Base-by-base conservation (phyloP, 352 stramenopile species). In the Globisporangium apiculatum region DNA sequence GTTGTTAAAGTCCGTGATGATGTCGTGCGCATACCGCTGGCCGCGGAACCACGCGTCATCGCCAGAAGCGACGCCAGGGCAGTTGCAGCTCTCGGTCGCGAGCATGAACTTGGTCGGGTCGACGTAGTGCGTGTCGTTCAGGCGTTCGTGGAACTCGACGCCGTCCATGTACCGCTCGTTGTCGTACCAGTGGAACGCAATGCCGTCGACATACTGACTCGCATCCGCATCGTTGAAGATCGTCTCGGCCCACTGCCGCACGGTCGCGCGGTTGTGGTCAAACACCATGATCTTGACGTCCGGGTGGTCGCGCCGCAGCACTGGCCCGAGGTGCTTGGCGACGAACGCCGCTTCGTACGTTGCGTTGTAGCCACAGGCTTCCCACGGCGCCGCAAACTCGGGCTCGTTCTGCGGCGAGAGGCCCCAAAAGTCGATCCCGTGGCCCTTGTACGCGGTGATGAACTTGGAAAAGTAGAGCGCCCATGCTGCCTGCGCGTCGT, bases 381-480 rank as follows among this genome's bases (percentile, higher is more conserved):
- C 83, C 83, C 86, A 96, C 4, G 78, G 71, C 4, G 72, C 82
- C 1, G 61, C 66, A 59, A 81, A 85, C 60, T 96, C 73, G 6
- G 90, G 87, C 57, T 98, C 91, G 63, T 97, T 97, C 64, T 97
- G 91, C 5, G 89, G 80, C 12, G 89, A 92, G 41, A 97, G 63
- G 4, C 84, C 88, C 89, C 89, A 97, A 54, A 97, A 91, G 10
- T 68, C 14, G 15, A 97, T 78, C 6, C 79, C 83, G 35, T 89
- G 69, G 6, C 78, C 61, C 62, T 94, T 91, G 75, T 98, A 98
- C 17, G 87, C 91, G 31, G 71, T 73, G 53, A 97, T 94, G 55
- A 96, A 98, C 63, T 92, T 93, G 58, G 86, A 93, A 68, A 97
- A 96, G 68, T 97, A 97, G 8, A 91, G 61, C 2, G 91, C 91